Evolutionary conservation across 768 basidiomycete species (phyloP).

Genomic region (Porphyrellus cyaneotinctus): DNA sequence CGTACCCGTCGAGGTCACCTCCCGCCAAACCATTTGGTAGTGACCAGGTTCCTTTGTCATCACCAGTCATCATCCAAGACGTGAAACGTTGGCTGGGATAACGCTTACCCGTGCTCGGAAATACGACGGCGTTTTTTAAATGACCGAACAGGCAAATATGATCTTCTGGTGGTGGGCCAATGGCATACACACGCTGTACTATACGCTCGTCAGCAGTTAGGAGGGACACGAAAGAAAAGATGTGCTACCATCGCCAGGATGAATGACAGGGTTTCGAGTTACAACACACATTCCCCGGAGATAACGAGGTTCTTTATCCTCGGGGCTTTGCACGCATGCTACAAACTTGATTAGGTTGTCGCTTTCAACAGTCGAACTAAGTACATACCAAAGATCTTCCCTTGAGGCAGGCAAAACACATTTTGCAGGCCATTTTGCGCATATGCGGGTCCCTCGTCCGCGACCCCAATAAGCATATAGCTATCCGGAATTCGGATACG

Average conservation of each 20-base stretch:
- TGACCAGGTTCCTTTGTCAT: slow-evolving; percentile 50
- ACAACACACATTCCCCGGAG: slow-evolving; percentile 40
- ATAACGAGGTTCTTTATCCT: slow-evolving; percentile 39
- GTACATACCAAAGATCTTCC: slow-evolving; percentile 62
- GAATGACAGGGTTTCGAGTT: slow-evolving; percentile 68
- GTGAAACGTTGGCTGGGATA: not conserved
- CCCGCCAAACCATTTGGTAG: slow-evolving; percentile 66
- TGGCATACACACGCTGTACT: slow-evolving; percentile 70
- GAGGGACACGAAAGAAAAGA: not conserved
- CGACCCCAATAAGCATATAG: slow-evolving; percentile 72
- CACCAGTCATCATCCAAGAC: no score
- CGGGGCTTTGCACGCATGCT: slow-evolving; percentile 60
- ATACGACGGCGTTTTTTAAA: slow-evolving; percentile 67
- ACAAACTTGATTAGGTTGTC: not conserved
- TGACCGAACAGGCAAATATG: slow-evolving; percentile 41
- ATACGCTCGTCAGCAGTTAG: slow-evolving; percentile 5
- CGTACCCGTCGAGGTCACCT: slow-evolving; percentile 73
- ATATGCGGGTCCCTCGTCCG: slow-evolving; percentile 77
- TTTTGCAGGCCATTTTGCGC: slow-evolving; percentile 43
- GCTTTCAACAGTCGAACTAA: not conserved
- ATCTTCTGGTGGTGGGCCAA: slow-evolving; percentile 61
- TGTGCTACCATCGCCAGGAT: slow-evolving; percentile 65
- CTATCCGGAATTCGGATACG: slow-evolving; percentile 68
- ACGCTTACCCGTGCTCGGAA: slow-evolving; percentile 54
- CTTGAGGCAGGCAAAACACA: slow-evolving; percentile 50